Base-by-base conservation (phyloP, 2,329 filamentous ascomycete genomes). In the Stylonectria norvegica region DNA sequence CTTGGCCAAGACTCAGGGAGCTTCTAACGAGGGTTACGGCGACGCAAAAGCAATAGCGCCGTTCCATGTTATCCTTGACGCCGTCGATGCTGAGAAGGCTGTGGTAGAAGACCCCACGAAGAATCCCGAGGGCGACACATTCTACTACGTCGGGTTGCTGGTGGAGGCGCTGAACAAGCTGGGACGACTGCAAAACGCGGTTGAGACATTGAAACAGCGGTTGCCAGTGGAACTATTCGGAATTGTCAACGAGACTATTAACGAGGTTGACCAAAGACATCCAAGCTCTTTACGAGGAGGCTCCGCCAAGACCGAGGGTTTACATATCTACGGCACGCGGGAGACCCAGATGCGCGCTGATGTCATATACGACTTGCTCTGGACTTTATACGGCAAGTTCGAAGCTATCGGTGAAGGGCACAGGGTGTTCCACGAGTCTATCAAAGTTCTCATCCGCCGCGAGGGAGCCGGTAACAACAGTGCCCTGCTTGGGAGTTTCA, bases 401-500 rank as follows among this genome's bases (percentile, higher is more conserved):
- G 93, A 97, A 63, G 88, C 93, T 6, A 97, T 98, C 51, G 89
- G 89, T 4, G 94, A 98, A 67, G 88, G 90, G 2, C 93, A 98
- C 60, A 84, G 94, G 29, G 84, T 96, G 0, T 82, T 97, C 42
- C 89, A 97, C 63, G 93, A 97, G 62, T 86, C 94, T 33, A 85
- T 96, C 57, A 85, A 85, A 48, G 86, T 87, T 1, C 86, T 98
- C 43, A 81, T 91, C 38, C 81, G 84, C 47, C 81, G 94, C 35
- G 90, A 97, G 59, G 86, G 85, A 4, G 71, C 72, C 12, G 64
- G 81, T 63, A 71, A 84, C 70, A 69, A 79, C 53, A 76, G 70
- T 28, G 75, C 79, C 1, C 74, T 97, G 35, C 83, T 89, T 5
- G 83, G 89, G 40, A 89, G 89, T 40, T 98, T 98, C 67, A 93